Percentiles rank a stretch among this genome's conserved stretches.
phyloP scores from a whole-genome alignment of 441 rosid species.

The Euphorbia celastroides region DNA sequence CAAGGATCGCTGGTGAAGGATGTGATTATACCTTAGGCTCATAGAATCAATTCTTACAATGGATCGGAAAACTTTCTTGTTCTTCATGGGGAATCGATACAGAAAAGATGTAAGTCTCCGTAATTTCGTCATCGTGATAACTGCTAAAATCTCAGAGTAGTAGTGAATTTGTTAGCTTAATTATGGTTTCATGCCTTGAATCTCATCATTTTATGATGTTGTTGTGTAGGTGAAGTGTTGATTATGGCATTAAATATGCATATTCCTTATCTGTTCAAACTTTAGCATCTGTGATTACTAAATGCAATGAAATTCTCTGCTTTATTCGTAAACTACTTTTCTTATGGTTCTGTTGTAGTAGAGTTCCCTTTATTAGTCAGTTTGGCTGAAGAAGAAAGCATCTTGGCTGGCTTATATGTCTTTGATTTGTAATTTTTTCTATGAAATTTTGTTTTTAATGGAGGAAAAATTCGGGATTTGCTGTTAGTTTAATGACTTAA shows the following conservation, averaged over 20 bases:
- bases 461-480: conserved; percentile 89
- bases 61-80: conserved; percentile 76
- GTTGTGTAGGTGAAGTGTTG: not conserved
- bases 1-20: conserved; percentile 93
- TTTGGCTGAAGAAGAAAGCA: conserved; percentile 1
- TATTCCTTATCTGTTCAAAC: not conserved
- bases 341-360: too few relatives aligned
- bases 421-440: not conserved
- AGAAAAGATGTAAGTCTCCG: conserved; percentile 64
- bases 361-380: not conserved
- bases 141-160: not conserved
- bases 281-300: not conserved
- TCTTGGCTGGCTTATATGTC: not conserved
- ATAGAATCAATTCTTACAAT: conserved; percentile 57
- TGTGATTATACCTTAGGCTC: conserved; percentile 80
- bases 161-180: not conserved
- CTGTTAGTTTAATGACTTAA: conserved; percentile 37
- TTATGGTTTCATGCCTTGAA: not conserved
- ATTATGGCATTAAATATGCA: not conserved
- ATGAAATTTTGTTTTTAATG: conserved; percentile 33
- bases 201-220: not conserved
- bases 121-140: too few relatives aligned
- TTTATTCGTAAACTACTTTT: not conserved
- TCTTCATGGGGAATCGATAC: conserved; percentile 96
- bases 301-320: not conserved